Evolutionary conservation across 495 filamentous ascomycete species (phyloP).

Genomic region (Copromyces sp.): DNA sequence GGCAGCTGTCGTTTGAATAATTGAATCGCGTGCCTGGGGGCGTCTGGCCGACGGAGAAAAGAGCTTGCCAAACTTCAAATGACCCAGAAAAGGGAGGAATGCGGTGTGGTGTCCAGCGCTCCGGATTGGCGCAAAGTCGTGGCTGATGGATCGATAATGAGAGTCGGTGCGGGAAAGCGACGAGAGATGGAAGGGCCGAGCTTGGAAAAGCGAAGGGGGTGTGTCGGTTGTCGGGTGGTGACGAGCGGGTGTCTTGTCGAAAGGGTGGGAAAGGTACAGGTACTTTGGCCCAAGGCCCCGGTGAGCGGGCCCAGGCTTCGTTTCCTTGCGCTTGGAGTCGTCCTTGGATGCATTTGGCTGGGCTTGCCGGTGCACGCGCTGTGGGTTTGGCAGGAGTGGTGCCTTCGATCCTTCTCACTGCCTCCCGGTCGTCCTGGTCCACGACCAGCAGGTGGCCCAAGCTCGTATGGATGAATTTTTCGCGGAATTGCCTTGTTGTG

Average conservation of each 20-base stretch:
- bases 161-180: background rate
- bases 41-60: background rate
- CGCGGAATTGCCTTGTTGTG: background rate
- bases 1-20: background rate
- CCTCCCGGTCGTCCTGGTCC: background rate
- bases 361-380: background rate
- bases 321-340: background rate
- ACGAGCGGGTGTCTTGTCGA: background rate
- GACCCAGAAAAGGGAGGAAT: background rate
- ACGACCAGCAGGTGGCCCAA: background rate
- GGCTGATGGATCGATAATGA: background rate
- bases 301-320: background rate
- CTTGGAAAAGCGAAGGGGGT: background rate
- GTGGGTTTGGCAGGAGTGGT: background rate
- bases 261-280: background rate
- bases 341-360: background rate
- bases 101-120: background rate
- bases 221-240: background rate
- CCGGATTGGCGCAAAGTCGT: background rate
- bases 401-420: background rate
- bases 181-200: background rate
- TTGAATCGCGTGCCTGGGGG: background rate
- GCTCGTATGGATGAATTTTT: background rate
- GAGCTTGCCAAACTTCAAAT: background rate
- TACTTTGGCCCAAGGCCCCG: background rate